Evolutionary conservation across 495 filamentous ascomycete species (phyloP), one percentile per base, ranked within the genome.

Genomic region (Gamarada debralockiae): DNA sequence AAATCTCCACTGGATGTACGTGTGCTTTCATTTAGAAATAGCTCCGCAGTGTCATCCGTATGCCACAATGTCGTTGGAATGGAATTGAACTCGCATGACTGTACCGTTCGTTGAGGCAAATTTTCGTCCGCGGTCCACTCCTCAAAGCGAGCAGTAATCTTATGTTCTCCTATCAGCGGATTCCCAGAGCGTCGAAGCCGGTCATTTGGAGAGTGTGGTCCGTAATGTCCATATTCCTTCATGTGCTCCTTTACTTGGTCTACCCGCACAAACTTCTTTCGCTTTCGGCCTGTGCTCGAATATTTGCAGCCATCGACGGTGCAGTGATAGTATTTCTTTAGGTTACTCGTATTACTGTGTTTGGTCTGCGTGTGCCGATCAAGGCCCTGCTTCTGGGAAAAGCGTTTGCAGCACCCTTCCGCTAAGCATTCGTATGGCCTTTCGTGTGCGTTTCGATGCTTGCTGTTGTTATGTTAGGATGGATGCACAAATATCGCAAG

Each of bases 281-380:
- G 3, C 45, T 25, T 15, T n/a, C 2, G 5, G 7, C 52, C 43
- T 21, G 52, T 48, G 18, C 52, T 48, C 43, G 52, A 14, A 41
- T 55, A 55, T 40, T 48, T 55, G 52, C 52, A 55, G n/a, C 44
- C 33, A 21, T 55, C 43, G 5, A 48, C 33, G 9, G 44, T 55
- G 33, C 52, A 55, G 33, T 55, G 52, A 31, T 48, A 55, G 36
- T 48, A 55, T 29, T 37, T 55, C 25, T 14, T 18, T 17, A 31
- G 44, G 7, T 20, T 13, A 41, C 29, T 48, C 7, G 43, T 25
- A 33, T 41, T 33, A 10, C 34, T 17, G 21, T 55, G 52, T 13
- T 40, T 39, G 20, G 23, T 41, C 3, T 55, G 31, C 5, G 29
- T 55, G 33, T 55, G 52, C 14, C 43, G 52, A 41, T 55, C 52